Percentiles rank a stretch among this genome's conserved stretches.
Evolutionary conservation across 2,329 filamentous ascomycete genomes (phyloP).

Genomic region (Aureobasidium vineae): DNA sequence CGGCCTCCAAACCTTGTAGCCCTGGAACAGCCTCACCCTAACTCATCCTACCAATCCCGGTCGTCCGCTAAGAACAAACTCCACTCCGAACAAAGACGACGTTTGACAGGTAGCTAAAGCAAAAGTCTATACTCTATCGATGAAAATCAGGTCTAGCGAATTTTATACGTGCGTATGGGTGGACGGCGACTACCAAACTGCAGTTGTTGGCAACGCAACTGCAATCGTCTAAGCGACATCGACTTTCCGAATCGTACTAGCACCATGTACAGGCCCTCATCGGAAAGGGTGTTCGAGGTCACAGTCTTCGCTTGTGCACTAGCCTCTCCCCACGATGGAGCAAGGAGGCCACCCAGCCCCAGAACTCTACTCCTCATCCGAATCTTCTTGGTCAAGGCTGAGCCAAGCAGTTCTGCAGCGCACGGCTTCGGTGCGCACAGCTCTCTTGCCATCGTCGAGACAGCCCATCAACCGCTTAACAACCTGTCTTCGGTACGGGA

Average conservation of each 20-base stretch:
- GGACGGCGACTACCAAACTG: neutral
- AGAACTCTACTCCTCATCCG: conserved; percentile 47
- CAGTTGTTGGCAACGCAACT: neutral
- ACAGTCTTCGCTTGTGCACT: neutral
- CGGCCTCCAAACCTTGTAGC: neutral
- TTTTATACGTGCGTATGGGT: neutral
- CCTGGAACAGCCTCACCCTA: neutral
- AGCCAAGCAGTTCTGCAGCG: conserved; percentile 61
- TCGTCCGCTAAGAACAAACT: neutral
- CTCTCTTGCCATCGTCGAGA: conserved; percentile 62
- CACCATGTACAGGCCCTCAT: no score
- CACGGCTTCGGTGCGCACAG: conserved; percentile 62
- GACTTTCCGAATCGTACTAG: neutral
- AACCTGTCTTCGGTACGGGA: conserved; percentile 58
- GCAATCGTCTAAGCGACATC: neutral
- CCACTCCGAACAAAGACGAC: neutral
- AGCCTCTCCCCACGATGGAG: neutral
- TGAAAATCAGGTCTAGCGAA: neutral
- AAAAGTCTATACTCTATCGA: conserved; percentile 24
- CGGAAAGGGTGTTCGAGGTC: neutral
- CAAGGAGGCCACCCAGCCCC: neutral
- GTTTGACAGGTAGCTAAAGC: conserved; percentile 5
- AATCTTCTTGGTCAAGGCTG: conserved; percentile 56
- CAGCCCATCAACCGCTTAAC: conserved; percentile 54
- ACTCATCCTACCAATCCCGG: neutral